These are phyloP conservation scores for Trichomonas vaginalis DNA, from an alignment of 208 protist species.

Conservation along the genomic window DNA sequence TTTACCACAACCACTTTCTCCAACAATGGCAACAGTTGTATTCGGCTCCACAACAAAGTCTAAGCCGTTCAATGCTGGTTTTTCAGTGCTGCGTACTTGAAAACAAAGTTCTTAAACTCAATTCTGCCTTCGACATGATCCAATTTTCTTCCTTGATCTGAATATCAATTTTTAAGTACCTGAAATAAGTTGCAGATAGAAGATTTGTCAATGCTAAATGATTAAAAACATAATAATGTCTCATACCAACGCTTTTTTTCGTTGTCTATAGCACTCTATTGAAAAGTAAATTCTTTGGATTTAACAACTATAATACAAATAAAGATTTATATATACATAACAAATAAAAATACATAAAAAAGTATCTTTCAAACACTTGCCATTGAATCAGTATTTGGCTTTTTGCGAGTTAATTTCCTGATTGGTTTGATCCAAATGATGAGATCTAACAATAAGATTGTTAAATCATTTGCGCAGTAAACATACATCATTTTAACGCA, in stretches of 20 bases:
- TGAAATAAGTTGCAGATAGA: too few relatives aligned
- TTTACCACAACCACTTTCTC: slow-evolving; percentile 54
- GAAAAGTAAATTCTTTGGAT: too few relatives aligned
- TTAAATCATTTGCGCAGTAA: neutral
- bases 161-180: too few relatives aligned
- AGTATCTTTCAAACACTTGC: too few relatives aligned
- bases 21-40: slow-evolving; percentile 43
- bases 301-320: too few relatives aligned
- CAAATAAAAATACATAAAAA: too few relatives aligned
- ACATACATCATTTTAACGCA: neutral
- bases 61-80: slow-evolving; percentile 33
- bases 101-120: neutral
- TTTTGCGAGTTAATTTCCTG: neutral
- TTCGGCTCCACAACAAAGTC: slow-evolving; percentile 30
- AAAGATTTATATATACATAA: too few relatives aligned
- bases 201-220: too few relatives aligned
- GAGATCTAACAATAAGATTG: neutral
- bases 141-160: neutral
- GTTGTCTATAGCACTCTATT: too few relatives aligned
- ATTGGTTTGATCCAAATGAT: neutral
- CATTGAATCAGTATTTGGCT: too few relatives aligned
- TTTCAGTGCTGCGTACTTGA: slow-evolving; percentile 18
- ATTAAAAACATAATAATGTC: too few relatives aligned
- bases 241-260: too few relatives aligned
- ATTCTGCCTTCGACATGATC: neutral